Evolutionary conservation across 192 early-diverging fungal species (phyloP), one percentile per base, ranked within the genome.

Genomic region (Thamnidium elegans): DNA sequence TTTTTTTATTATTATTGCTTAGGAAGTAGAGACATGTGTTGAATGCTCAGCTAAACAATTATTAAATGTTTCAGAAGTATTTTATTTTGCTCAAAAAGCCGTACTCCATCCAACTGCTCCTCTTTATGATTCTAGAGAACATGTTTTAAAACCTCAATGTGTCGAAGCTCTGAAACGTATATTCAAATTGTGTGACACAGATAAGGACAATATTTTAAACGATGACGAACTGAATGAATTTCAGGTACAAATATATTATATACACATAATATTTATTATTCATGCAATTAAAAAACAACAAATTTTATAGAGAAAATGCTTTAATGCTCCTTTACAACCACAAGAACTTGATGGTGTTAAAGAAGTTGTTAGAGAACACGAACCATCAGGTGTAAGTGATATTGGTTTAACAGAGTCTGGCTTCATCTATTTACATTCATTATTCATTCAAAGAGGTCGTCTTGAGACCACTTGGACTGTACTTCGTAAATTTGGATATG

Each of bases 41-140:
- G 96, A 99, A 68, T 99, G 97, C 71, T 97, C 95, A 0, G 94
- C 95, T n/a, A 96, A 94, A 73, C 88, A 91, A 68, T 81, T 90
- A 23, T 76, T 97, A 43, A 98, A 97, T 72, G 94, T 98, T 1
- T 93, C 94, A 0, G 97, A 99, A 83, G 94, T 99, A n/a, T 99
- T 99, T 73, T 99, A 98, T 76, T 98, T 98, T 87, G 97, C 97
- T 4, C 97, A 99, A 83, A 98, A 98, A 74, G 97, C 97, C 4
- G 96, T 99, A 10, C 72, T 98, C 47, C 94, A 99, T 69, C 97
- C 97, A 5, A 98, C 96, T 2, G 91, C 93, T 11, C 96, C 96
- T 4, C 80, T 99, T 23, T 99, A 98, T 65, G 96, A 99, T 78
- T 92, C 93, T 4, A 79, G 92, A 50, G 94, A 93, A 69, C 95